Percentiles rank a stretch among this genome's conserved stretches.
Conservation (phyloP, 371 early-diverging fungal genomes). For the Antonospora locustae region DNA sequence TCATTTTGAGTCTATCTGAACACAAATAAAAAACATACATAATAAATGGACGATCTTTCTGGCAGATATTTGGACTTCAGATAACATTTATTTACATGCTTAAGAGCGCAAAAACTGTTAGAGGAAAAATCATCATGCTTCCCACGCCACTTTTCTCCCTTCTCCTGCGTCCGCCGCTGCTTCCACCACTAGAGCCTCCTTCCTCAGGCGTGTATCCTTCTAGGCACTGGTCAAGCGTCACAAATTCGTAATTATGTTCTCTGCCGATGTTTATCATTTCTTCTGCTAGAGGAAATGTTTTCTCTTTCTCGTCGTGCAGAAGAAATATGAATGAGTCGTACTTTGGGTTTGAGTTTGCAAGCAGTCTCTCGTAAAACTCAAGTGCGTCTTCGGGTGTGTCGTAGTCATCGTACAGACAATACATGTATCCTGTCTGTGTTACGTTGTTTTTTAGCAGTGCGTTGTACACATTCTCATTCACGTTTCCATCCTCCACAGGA, state of each 20-base stretch:
- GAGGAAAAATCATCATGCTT: not conserved
- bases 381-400: slow-evolving; percentile 19
- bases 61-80: not conserved
- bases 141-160: not conserved
- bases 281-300: slow-evolving; percentile 38
- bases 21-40: not conserved
- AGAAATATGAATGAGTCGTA: slow-evolving; percentile 50
- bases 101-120: not conserved
- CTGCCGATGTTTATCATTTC: slow-evolving; percentile 41
- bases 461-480: slow-evolving; percentile 34
- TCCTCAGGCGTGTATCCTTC: slow-evolving; percentile 38
- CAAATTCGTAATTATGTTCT: slow-evolving; percentile 46
- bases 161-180: not conserved
- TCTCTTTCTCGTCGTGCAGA: slow-evolving; percentile 46
- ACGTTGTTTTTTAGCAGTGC: slow-evolving; percentile 42
- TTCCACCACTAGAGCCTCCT: not conserved
- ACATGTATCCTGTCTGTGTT: slow-evolving; percentile 42
- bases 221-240: slow-evolving; percentile 48
- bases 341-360: slow-evolving; percentile 32
- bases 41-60: not conserved
- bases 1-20: not conserved
- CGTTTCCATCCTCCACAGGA: slow-evolving; percentile 32
- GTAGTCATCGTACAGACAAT: slow-evolving; percentile 42
- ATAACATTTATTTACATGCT: not conserved
- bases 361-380: slow-evolving; percentile 28